Evolutionary conservation across 2,329 filamentous ascomycete species (phyloP), one percentile per base, ranked within the genome.

Genomic region (Gnomoniopsis smithogilvyi): DNA sequence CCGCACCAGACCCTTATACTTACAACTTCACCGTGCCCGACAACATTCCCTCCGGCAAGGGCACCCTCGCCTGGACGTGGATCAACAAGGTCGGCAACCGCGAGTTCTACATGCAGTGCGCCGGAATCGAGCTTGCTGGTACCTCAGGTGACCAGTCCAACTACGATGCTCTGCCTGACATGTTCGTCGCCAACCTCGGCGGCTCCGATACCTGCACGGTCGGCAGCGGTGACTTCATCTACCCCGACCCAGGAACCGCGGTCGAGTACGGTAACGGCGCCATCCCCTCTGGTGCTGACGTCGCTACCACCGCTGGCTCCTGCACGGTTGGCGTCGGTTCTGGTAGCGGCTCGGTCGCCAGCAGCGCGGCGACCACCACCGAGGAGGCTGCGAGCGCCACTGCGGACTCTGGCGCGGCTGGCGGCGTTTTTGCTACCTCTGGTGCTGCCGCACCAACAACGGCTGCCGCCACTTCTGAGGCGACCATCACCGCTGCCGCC

Each of bases 71-170:
- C 0, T 98, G 93, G 92, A 92, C 92, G 0, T 98, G 95, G 95
- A 86, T 96, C 74, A 98, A 98, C 79, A 89, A 89, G 61, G 69
- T 96, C 11, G 95, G 95, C 2, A 96, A 96, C 77, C 88, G 93
- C 1, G 95, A 98, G 71, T 92, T 96, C 82, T 97, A 98, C 81
- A 96, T 96, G 92, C 96, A 96, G 81, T 99, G 94, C 67, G 91
- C 89, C 0, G 85, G 91, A 0, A 73, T 96, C 51, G 82, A 79
- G 0, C 80, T 98, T 24, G 84, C 83, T 0, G 83, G 83, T 10
- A 64, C 63, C 0, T 75, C 74, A 0, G 82, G 82, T 54, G 72
- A 73, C 47, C 67, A 84, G 58, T 72, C 78, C 1, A 83, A 83
- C 64, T 82, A 88, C 62, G 70, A 83, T 43, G 71, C 75, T 0